phyloP scores from a whole-genome alignment of 2,329 filamentous ascomycete species.

The Bisporella sp. region DNA sequence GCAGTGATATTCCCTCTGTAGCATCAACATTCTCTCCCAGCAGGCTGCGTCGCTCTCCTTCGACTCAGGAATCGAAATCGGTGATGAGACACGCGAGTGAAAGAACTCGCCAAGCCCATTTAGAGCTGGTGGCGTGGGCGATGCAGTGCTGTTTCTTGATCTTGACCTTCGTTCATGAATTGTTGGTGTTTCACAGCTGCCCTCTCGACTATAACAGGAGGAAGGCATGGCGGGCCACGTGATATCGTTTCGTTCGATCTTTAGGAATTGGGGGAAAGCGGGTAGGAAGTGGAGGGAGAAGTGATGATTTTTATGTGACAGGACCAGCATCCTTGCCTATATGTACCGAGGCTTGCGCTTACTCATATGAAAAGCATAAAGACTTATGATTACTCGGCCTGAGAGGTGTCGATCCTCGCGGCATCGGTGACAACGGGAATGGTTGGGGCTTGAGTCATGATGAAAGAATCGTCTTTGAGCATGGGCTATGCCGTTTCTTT shows the following conservation, averaged over 20 bases:
- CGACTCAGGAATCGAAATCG: background rate
- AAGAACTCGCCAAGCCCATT: slow-evolving; percentile 2
- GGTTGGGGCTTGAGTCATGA: no score
- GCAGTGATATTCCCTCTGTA: slow-evolving; percentile 25
- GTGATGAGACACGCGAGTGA: slow-evolving; percentile 4
- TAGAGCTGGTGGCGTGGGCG: slow-evolving; percentile 6
- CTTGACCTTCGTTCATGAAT: slow-evolving; percentile 9
- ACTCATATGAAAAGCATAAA: no score
- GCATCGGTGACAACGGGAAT: no score
- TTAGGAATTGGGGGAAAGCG: background rate
- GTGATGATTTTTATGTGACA: background rate
- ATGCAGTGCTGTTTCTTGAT: slow-evolving; percentile 3
- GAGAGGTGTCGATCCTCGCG: no score
- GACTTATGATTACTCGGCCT: no score
- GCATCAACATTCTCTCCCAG: slow-evolving; percentile 22
- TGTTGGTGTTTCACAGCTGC: slow-evolving; percentile 7
- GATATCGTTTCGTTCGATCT: background rate
- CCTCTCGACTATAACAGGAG: slow-evolving; percentile 3
- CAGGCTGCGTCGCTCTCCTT: slow-evolving; percentile 17
- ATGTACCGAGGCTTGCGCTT: no score
- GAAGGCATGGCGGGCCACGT: slow-evolving; percentile 2
- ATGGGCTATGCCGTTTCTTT: no score
- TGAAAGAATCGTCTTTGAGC: no score
- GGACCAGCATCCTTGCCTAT: background rate
- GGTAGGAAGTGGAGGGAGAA: background rate